A percentile compares a stretch with the other conserved stretches of the same genome.
Conservation (phyloP, 768 basidiomycete species). For the Neoboletus subvelutipes region DNA sequence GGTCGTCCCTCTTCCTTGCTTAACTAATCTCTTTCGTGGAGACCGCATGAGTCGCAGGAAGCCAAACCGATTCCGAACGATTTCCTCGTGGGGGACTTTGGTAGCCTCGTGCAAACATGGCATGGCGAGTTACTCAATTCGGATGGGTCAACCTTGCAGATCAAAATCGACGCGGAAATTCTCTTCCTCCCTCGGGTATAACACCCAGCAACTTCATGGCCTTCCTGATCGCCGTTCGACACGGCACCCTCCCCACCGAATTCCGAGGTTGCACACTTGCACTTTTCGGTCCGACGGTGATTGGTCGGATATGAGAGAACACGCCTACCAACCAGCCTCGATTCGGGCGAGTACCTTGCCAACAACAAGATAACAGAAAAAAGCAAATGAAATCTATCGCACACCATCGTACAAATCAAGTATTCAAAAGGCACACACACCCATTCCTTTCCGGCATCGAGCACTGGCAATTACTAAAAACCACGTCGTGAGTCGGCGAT, state of each 20-base stretch:
- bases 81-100: not conserved
- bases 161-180: not conserved
- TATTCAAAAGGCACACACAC: not conserved
- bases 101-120: not conserved
- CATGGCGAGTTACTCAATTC: not conserved
- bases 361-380: not conserved
- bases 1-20: not conserved
- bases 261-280: not conserved
- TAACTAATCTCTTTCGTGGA: not conserved
- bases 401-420: constrained; percentile 17
- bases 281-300: not conserved
- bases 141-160: not conserved
- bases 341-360: not conserved
- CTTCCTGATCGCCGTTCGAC: not conserved
- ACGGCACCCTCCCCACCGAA: not conserved
- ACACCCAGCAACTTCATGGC: not conserved
- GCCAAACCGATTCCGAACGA: not conserved
- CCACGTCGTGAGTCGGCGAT: constrained; percentile 1
- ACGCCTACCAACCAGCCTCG: not conserved
- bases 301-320: constrained; percentile 12
- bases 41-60: not conserved
- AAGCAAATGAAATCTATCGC: constrained; percentile 11
- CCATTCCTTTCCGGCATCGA: not conserved
- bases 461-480: constrained; percentile 20
- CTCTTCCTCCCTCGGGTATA: not conserved